Base-by-base conservation (phyloP, 164 flowering plant genomes). In the Chimonanthus praecox region DNA sequence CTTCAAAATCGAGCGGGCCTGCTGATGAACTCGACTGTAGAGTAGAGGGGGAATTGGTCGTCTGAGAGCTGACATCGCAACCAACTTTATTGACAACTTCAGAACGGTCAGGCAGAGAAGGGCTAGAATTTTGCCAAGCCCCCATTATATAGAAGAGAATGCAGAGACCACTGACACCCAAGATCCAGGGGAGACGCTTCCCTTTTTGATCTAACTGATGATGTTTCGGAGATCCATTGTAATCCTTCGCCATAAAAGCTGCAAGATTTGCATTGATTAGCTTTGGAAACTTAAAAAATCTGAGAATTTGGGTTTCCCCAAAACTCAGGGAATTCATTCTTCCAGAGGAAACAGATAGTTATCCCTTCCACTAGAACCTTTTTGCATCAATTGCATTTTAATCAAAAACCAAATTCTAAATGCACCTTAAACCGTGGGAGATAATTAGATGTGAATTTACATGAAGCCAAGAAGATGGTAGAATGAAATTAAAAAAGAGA, bases 131-230 rank as follows among this genome's bases (percentile, higher is more conserved):
- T 72, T 89, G 94, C 95, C 94, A 92, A 64, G 95, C 88, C 5
- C 98, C 99, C 47, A 94, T 69, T 5, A 89, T 73, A 72, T 94
- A 92, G 81, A 85, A 92, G n/a, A 92, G 50, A 45, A 92, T 69
- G 80, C 99, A 91, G 49, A 94, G 90, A 11, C 89, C 91, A 73
- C 94, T 87, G 7, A 87, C 88, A 9, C 84, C 88, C 13, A 92
- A 73, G 5, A 92, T 79, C 88, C 89, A 89, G 7, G 91, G 82
- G 43, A 92, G 87, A 2, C 91, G 87, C 74, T 80, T 90, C 76
- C 87, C 82, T 80, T 80, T 89, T 6, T 84, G 62, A 68, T 91
- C 95, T 3, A 85, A 68, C 46, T 88, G 90, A 71, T 89, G 88
- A 63, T 74, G 92, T 84, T 90, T 92, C 3, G 96, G 94, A 68